Base-by-base conservation (phyloP, 345 rosid species). In the Syzygium jambos region DNA sequence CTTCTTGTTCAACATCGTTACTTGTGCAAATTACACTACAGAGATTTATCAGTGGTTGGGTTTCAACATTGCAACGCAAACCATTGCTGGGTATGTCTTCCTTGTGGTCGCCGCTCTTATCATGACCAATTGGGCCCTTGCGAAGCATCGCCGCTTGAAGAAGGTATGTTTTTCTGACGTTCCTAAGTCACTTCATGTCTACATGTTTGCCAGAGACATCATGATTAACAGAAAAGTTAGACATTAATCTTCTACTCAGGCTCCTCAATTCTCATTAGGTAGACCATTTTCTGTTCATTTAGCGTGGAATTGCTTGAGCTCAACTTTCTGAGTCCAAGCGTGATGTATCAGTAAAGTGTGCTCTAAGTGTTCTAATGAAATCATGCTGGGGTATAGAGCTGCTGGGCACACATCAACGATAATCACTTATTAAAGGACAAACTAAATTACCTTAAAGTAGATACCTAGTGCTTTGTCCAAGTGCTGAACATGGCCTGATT, bases 41-140 rank as follows among this genome's bases (percentile, higher is more conserved):
- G 99, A 98, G 92, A 96, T 96, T 83, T 98, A 98, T 89, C 99
- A 98, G 89, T 98, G 99, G 99, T 57, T 98, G 88, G 99, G 99
- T 77, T 98, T 96, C 96, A 98, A 98, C 84, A 93, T 95, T 41
- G 99, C 99, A 1, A 98, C 98, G 3, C 99, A 98, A 94, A 98
- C 98, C 21, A 63, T 95, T 80, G 98, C 99, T 2, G 99, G 99
- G 86, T 98, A 95, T 29, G 84, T 96, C 83, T 98, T 98, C 91
- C 94, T 95, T 27, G 91, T 92, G 88, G 99, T 96, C 85, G 99
- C 99, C 0, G 34, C 98, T 89, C 23, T 82, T 41, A 98, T 96
- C 92, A 98, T 98, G 99, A 95, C 97, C 85, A 98, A 96, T 43
- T 98, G 99, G 99, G 99, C 99, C 87, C 96, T 98, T 57, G 94